These are phyloP conservation scores for Pulveroboletus frians DNA, from an alignment of 768 basidiomycete genomes.

Conservation along the genomic window DNA sequence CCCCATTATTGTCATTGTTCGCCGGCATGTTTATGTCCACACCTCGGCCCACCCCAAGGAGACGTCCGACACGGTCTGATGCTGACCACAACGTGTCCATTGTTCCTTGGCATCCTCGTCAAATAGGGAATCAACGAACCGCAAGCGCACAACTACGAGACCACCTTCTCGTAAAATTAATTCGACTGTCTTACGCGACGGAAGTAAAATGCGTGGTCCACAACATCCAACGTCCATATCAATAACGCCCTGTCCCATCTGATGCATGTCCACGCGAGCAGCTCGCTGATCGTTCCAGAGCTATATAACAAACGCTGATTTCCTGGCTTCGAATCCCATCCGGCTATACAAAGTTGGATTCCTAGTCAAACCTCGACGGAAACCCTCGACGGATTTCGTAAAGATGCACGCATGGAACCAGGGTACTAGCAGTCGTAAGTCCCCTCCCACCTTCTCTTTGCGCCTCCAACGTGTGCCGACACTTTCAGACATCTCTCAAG, in stretches of 20 bases:
- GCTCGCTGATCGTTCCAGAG: not conserved
- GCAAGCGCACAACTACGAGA: not conserved
- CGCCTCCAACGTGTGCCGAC: not conserved
- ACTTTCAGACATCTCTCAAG: slow-evolving; percentile 1
- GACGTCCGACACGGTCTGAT: not conserved
- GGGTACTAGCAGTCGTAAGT: slow-evolving; percentile 4
- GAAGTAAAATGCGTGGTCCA: slow-evolving; percentile 6
- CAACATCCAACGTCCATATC: not conserved
- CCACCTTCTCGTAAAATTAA: slow-evolving; percentile 6
- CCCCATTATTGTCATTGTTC: not conserved
- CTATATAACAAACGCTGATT: slow-evolving; percentile 6
- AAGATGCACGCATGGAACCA: slow-evolving; percentile 6
- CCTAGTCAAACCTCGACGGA: not conserved
- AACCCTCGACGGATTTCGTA: not conserved
- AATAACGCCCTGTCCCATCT: not conserved
- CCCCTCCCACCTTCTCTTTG: not conserved
- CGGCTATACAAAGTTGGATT: not conserved
- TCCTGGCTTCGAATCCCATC: not conserved
- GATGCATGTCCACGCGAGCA: slow-evolving; percentile 8
- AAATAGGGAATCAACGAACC: not conserved
- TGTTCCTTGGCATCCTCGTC: not conserved
- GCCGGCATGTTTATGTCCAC: not conserved
- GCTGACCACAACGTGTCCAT: not conserved
- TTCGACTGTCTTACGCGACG: not conserved
- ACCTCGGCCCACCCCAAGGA: not conserved